Percentiles rank a stretch among this genome's conserved stretches.
These are phyloP conservation scores for Dipteronia sinensis DNA, from an alignment of 345 rosid species.

Conservation along the genomic window DNA sequence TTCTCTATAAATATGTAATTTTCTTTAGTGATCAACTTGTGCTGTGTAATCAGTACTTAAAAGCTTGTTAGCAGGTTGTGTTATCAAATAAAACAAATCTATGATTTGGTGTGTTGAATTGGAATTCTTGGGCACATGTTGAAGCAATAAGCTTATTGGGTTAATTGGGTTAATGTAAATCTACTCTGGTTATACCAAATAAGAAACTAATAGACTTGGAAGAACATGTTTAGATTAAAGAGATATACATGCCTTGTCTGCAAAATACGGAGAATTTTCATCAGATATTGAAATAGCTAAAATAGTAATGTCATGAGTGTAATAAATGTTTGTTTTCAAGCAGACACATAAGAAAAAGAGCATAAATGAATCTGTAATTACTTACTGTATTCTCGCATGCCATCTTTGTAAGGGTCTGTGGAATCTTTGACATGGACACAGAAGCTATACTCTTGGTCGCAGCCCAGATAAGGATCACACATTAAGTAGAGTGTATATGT, in stretches of 20 bases:
- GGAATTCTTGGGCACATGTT: neutral
- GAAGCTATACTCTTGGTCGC: conserved; percentile 84
- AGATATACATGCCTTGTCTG: too few relatives aligned
- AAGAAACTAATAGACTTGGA: too few relatives aligned
- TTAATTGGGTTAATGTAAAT: neutral
- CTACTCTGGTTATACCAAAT: neutral
- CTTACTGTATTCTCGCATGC: neutral
- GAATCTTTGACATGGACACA: conserved; percentile 54
- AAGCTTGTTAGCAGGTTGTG: neutral
- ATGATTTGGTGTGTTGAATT: too few relatives aligned
- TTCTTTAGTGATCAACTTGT: neutral
- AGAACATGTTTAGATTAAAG: too few relatives aligned
- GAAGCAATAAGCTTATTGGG: too few relatives aligned
- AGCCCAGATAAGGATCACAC: conserved; percentile 89
- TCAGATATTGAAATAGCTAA: neutral
- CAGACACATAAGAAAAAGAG: neutral
- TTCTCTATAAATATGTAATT: neutral
- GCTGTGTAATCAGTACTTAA: neutral
- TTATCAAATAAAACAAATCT: neutral
- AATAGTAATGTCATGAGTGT: neutral
- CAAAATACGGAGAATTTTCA: neutral
- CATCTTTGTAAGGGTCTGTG: conserved; percentile 30
- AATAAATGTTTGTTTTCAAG: neutral
- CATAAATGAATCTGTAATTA: too few relatives aligned
- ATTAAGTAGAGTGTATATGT: conserved; percentile 69